Conservation (phyloP, 176 grass and related monocot genomes). For the Canna indica region DNA sequence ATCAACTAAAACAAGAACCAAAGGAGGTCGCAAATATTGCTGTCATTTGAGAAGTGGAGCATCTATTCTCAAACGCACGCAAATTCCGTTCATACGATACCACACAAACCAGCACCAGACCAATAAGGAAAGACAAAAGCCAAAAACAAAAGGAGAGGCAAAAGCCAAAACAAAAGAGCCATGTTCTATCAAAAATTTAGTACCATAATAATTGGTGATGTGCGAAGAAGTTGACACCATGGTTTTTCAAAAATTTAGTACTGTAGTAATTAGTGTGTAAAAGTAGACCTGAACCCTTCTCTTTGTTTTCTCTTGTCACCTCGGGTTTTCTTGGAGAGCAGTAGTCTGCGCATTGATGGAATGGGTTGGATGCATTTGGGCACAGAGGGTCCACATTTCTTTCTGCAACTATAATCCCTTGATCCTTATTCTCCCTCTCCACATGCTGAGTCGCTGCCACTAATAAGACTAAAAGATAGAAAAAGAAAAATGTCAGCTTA, state of each 20-base stretch:
- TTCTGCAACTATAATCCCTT: conserved; percentile 3
- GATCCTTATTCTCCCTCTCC: background rate
- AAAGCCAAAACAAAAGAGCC: no score
- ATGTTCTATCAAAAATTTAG: no score
- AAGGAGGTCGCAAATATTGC: no score
- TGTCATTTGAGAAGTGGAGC: no score
- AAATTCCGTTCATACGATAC: no score
- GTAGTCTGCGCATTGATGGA: conserved; percentile 1
- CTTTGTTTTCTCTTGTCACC: background rate
- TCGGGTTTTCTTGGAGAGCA: background rate
- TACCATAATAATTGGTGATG: background rate
- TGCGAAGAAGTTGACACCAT: no score
- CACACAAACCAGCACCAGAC: no score
- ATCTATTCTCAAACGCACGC: no score
- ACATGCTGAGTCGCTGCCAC: background rate
- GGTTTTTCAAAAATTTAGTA: no score
- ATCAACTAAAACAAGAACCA: no score
- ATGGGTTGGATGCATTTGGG: background rate
- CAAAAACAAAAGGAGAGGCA: no score
- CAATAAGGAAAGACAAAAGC: background rate
- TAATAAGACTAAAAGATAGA: background rate
- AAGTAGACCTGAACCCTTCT: background rate
- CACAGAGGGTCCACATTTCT: background rate
- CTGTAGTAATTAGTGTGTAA: background rate
- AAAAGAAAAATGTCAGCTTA: background rate